Percentiles rank a stretch among this genome's conserved stretches.
These are phyloP conservation scores for Dipodascopsis uninucleata DNA, from an alignment of 805 yeast species.

Conservation along the genomic window DNA sequence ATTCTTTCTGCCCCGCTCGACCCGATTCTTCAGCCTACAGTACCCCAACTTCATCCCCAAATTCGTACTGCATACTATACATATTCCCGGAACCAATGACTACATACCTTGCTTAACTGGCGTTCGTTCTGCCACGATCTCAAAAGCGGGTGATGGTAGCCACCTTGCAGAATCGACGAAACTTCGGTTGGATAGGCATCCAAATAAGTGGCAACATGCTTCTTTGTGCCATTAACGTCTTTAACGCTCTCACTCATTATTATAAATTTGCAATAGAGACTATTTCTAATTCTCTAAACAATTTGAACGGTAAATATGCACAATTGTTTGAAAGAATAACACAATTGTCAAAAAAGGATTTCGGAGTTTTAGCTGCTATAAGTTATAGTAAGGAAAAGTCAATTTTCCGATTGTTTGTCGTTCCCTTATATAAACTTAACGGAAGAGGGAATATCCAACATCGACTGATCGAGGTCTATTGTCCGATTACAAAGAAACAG, in stretches of 20 bases:
- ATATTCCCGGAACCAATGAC: not conserved
- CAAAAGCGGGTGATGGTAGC: conserved; percentile 84
- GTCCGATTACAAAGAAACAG: no score
- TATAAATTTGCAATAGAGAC: not conserved
- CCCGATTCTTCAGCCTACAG: not conserved
- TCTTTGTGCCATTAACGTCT: conserved; percentile 38
- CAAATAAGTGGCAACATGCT: conserved; percentile 69
- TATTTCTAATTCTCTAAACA: no score
- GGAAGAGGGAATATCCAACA: no score
- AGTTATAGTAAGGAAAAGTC: no score
- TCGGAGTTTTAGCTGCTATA: no score
- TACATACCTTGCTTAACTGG: conserved; percentile 74
- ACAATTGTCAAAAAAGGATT: no score
- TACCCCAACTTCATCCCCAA: no score
- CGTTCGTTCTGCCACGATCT: conserved; percentile 90
- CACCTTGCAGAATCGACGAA: conserved; percentile 83
- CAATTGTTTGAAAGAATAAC: conserved; percentile 4
- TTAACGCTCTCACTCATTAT: not conserved
- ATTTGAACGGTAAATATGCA: not conserved
- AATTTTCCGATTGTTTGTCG: no score
- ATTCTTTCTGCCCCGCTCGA: not conserved
- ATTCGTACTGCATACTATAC: not conserved
- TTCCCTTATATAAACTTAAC: no score
- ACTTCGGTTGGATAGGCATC: conserved; percentile 56
- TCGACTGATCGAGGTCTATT: no score